Evolutionary conservation across 352 stramenopile genomes (phyloP), one percentile per base, ranked within the genome.

Genomic region (Globisporangium ultimum): DNA sequence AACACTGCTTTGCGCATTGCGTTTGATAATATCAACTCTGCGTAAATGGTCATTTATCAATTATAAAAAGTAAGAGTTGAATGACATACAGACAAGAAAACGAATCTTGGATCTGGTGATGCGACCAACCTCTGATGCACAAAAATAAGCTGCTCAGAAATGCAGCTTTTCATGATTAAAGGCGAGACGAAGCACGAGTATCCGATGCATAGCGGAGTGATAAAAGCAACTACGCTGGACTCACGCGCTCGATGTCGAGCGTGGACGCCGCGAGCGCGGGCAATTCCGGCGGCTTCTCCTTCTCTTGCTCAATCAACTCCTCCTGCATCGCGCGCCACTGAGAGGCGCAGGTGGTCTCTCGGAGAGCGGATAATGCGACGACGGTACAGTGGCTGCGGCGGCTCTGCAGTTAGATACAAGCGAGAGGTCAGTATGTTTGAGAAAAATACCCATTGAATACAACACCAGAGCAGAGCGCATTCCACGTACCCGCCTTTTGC

Each of bases 261-360:
- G 38, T 43, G 8, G 20, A 34, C 12, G 13, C n/a, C 13, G 38
- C 13, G 38, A 57, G 51, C 20, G 38, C 14, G 6, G 36, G 51
- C 5, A 20, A 6, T 9, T 13, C 51, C 15, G 4, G 40, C 6
- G 51, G 51, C 38, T 49, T 38, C 20, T 38, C 38, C 14, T 57
- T 48, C 38, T 57, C 51, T 1, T 36, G 10, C 5, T 48, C 20
- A 1, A 57, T 48, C 12, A 57, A 36, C 18, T 57, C 34, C 51
- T 57, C n/a, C 51, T 57, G 51, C 20, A 57, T 32, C 3, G 18
- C 28, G 8, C 51, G 51, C 51, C 51, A 57, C 18, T 57, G 51
- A 57, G 38, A 57, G 51, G 7, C 51, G 51, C 18, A 57, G 38
- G 2, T 32, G 51, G 18, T 57, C 36, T 36, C 51, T 36, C 15